Conservation (phyloP, 2,329 filamentous ascomycete genomes). For the Orbilia javanica region DNA sequence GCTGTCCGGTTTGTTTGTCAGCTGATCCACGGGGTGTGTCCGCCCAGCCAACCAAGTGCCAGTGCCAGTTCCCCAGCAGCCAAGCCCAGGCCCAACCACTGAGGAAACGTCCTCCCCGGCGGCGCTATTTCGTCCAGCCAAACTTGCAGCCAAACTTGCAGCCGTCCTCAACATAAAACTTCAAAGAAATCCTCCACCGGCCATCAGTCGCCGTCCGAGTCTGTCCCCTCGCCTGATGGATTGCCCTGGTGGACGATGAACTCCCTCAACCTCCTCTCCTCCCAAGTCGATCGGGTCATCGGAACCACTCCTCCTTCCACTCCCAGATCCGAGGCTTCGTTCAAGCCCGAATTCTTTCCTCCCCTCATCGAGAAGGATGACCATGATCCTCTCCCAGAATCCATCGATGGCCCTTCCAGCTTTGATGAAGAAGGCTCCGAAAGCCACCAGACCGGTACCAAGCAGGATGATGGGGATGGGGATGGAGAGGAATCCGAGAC, state of each 20-base stretch:
- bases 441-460: conserved; percentile 61
- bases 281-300: conserved; percentile 74
- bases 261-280: conserved; percentile 93
- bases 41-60: conserved; percentile 5
- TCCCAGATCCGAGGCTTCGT: conserved; percentile 65
- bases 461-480: conserved; percentile 61
- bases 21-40: conserved; percentile 33
- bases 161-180: conserved; percentile 2
- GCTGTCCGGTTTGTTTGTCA: conserved; percentile 9
- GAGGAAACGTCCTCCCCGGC: not conserved
- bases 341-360: conserved; percentile 68
- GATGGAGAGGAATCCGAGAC: conserved; percentile 65
- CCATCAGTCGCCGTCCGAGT: conserved; percentile 25
- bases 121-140: not conserved
- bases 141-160: no score
- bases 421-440: conserved; percentile 59
- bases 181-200: not conserved
- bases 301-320: conserved; percentile 71
- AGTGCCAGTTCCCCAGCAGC: not conserved
- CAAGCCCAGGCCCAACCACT: conserved; percentile 6
- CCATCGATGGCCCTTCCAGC: conserved; percentile 60
- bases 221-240: conserved; percentile 66
- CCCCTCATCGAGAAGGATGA: conserved; percentile 59
- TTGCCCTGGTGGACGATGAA: conserved; percentile 79
- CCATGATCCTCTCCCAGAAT: conserved; percentile 64